Conservation (phyloP, 495 filamentous ascomycete species). For the Daldinia loculata region DNA sequence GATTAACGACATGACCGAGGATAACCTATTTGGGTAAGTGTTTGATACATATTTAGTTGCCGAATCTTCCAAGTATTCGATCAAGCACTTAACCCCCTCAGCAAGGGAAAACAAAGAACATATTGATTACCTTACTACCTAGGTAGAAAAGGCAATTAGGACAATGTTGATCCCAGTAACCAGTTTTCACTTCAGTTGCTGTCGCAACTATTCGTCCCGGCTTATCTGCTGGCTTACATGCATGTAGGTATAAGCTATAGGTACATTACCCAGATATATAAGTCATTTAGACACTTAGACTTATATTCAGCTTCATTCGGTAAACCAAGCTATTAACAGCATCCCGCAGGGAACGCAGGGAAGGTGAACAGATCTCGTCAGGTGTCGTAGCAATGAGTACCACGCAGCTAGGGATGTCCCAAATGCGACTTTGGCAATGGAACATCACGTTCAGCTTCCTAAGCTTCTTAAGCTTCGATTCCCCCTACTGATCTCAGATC, state of each 20-base stretch:
- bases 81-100: no score
- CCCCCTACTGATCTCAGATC: conserved; percentile 33
- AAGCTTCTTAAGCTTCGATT: conserved; percentile 21
- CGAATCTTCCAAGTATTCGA: not conserved
- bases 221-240: not conserved
- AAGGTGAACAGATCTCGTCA: conserved; percentile 17
- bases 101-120: no score
- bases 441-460: conserved; percentile 17
- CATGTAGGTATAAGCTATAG: no score
- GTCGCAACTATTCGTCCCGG: not conserved
- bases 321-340: conserved; percentile 4
- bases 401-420: conserved; percentile 28
- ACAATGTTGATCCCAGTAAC: not conserved
- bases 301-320: conserved; percentile 11
- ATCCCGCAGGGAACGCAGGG: conserved; percentile 12
- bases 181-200: not conserved
- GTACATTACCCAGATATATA: not conserved
- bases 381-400: conserved; percentile 30
- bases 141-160: no score
- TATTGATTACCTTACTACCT: no score
- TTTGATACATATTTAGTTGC: not conserved
- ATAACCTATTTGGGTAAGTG: conserved; percentile 6
- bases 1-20: conserved; percentile 14
- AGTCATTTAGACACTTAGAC: not conserved
- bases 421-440: conserved; percentile 35